Conservation (phyloP, 495 filamentous ascomycete species). For the Entonaema liquescens region DNA sequence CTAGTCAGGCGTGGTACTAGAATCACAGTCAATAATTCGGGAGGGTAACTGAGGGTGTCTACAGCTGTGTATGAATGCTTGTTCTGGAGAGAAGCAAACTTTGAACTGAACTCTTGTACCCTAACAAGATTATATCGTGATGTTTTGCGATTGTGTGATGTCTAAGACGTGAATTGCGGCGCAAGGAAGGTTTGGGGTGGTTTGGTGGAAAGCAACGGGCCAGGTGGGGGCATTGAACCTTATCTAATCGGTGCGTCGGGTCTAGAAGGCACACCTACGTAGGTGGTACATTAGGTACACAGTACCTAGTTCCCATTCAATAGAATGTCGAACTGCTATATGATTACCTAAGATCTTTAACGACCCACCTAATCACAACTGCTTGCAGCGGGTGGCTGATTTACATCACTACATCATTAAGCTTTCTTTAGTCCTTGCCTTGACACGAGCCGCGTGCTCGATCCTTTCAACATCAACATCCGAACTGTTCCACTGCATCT, state of each 20-base stretch:
- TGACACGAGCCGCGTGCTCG: constrained; percentile 17
- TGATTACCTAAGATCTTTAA: constrained; percentile 1
- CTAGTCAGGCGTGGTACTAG: constrained; percentile 11
- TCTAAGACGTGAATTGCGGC: constrained; percentile 3
- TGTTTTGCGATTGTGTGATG: constrained; percentile 16
- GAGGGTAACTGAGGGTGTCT: not conserved
- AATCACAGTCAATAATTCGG: constrained; percentile 6
- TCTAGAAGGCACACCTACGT: constrained; percentile 2
- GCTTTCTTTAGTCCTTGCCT: not conserved
- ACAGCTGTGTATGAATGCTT: not conserved
- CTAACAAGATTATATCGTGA: constrained; percentile 9
- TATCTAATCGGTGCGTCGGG: constrained; percentile 22
- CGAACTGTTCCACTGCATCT: not conserved
- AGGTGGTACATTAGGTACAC: not conserved
- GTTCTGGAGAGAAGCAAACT: constrained; percentile 20
- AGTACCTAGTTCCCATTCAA: not conserved
- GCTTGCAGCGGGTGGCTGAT: constrained; percentile 2
- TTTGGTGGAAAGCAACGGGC: constrained; percentile 2
- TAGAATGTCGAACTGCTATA: not conserved
- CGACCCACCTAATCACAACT: not conserved
- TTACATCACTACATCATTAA: constrained; percentile 33
- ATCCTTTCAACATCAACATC: constrained; percentile 6
- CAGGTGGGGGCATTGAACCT: constrained; percentile 19
- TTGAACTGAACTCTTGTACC: not conserved
- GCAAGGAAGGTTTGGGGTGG: constrained; percentile 1